A percentile compares a stretch with the other conserved stretches of the same genome.
These are phyloP conservation scores for Dichotomocladium elegans DNA, from an alignment of 371 early-diverging fungal species.

Conservation along the genomic window DNA sequence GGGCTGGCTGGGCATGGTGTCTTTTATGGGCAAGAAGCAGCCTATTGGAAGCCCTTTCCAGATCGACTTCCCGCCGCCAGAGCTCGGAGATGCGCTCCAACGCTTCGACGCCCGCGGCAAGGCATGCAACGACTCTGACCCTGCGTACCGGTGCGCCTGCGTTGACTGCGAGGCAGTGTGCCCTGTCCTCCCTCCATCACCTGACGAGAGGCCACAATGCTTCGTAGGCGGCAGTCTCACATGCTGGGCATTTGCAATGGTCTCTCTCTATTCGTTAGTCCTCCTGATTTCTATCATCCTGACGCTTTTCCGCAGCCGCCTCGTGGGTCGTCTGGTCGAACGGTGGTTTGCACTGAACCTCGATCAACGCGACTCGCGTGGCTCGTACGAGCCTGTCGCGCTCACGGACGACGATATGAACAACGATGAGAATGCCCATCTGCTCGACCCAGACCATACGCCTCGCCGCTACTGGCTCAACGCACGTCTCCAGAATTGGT, in stretches of 20 bases:
- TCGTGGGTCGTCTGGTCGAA: slow-evolving; percentile 13
- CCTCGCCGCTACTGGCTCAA: slow-evolving; percentile 61
- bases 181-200: slow-evolving; percentile 52
- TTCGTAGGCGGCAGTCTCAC: slow-evolving; percentile 38
- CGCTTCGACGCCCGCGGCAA: slow-evolving; percentile 42
- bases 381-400: slow-evolving; percentile 51
- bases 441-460: slow-evolving; percentile 57
- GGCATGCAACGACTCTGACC: slow-evolving; percentile 58
- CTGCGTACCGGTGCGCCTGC: slow-evolving; percentile 64
- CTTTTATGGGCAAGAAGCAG: slow-evolving; percentile 62
- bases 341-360: slow-evolving; percentile 9
- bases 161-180: slow-evolving; percentile 68
- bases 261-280: slow-evolving; percentile 46
- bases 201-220: slow-evolving; percentile 50
- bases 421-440: slow-evolving; percentile 32
- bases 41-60: slow-evolving; percentile 71
- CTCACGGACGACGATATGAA: slow-evolving; percentile 43
- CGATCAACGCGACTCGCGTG: slow-evolving; percentile 18
- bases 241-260: slow-evolving; percentile 61
- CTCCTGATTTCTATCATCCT: slow-evolving; percentile 25
- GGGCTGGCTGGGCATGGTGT: slow-evolving; percentile 63
- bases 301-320: slow-evolving; percentile 16
- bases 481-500: slow-evolving; percentile 56
- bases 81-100: slow-evolving; percentile 18
- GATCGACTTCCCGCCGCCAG: slow-evolving; percentile 56